Evolutionary conservation across 768 basidiomycete genomes (phyloP).

Genomic region (Panus rudis): DNA sequence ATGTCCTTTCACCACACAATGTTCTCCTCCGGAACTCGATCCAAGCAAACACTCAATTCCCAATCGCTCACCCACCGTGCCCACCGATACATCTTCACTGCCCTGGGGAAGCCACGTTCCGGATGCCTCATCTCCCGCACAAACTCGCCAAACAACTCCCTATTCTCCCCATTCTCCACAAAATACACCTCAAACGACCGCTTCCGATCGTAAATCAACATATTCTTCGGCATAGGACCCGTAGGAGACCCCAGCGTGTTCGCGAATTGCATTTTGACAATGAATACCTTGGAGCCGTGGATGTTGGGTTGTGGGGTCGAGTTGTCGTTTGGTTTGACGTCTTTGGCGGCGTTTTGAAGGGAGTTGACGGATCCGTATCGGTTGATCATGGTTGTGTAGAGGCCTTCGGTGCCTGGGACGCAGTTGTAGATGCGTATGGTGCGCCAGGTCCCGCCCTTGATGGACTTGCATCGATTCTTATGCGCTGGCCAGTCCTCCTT

Average conservation of each 20-base stretch:
- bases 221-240: neutral
- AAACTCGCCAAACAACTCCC: slow-evolving; percentile 13
- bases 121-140: slow-evolving; percentile 12
- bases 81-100: slow-evolving; percentile 23
- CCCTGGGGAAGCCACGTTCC: slow-evolving; percentile 11
- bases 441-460: slow-evolving; percentile 34
- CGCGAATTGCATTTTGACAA: slow-evolving; percentile 32
- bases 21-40: slow-evolving; percentile 12
- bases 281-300: slow-evolving; percentile 29
- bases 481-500: slow-evolving; percentile 34
- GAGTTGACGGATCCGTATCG: slow-evolving; percentile 23
- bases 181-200: slow-evolving; percentile 30
- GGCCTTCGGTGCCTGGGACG: slow-evolving; percentile 8
- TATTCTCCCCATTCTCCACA: slow-evolving; percentile 11
- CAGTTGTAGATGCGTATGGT: slow-evolving; percentile 17
- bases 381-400: slow-evolving; percentile 11
- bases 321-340: slow-evolving; percentile 7
- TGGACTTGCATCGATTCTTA: slow-evolving; percentile 28
- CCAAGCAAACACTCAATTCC: slow-evolving; percentile 18
- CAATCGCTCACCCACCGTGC: slow-evolving; percentile 18
- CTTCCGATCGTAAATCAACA: slow-evolving; percentile 35
- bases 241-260: neutral
- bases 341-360: slow-evolving; percentile 18
- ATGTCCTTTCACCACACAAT: slow-evolving; percentile 26
- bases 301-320: slow-evolving; percentile 22